phyloP scores from a whole-genome alignment of 1,284 basidiomycete genomes.

The Tylopilus sp. region DNA sequence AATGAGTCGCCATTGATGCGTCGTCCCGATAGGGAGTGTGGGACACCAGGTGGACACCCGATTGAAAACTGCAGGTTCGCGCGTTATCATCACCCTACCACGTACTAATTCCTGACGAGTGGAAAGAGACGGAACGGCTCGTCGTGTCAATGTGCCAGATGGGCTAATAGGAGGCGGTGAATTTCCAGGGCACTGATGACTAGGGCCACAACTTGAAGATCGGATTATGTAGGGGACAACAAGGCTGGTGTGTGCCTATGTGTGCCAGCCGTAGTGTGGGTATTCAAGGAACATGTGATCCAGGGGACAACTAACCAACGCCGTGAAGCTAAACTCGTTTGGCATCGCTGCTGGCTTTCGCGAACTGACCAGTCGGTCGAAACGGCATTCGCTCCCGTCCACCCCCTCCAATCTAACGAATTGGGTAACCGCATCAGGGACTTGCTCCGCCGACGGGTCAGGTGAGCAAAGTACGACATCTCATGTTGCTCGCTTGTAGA shows the following conservation, averaged over 20 bases:
- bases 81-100: too few species aligned
- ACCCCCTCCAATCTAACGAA: neutral
- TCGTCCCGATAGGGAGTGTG: too few species aligned
- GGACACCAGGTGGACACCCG: too few species aligned
- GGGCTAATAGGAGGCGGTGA: neutral
- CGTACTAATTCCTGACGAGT: neutral
- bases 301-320: neutral
- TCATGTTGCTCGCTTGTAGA: too few species aligned
- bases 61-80: neutral
- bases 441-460: too few species aligned
- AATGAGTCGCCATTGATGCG: too few species aligned
- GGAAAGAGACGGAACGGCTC: neutral
- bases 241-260: neutral
- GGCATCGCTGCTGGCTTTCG: too few species aligned
- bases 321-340: neutral
- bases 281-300: neutral
- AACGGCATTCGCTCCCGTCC: neutral
- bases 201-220: neutral
- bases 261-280: neutral
- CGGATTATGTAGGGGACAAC: neutral
- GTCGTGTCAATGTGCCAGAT: neutral
- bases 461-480: too few species aligned
- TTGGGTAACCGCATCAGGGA: neutral
- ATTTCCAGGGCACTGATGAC: neutral
- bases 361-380: neutral